Percentiles rank a stretch among this genome's conserved stretches.
phyloP scores from a whole-genome alignment of 352 stramenopile genomes.

The Phytophthora rubi region DNA sequence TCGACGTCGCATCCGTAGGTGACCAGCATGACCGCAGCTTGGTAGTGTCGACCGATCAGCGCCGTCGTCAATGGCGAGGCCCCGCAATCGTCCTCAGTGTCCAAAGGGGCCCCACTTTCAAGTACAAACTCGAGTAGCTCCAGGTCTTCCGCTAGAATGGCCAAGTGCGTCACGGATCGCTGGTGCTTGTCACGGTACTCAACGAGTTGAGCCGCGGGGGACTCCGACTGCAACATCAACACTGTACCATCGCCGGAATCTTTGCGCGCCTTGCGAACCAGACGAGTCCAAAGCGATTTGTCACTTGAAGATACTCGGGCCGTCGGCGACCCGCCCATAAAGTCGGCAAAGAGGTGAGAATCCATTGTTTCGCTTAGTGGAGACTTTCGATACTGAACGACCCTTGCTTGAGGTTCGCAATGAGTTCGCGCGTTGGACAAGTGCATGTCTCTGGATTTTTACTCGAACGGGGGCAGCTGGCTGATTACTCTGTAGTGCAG shows the following conservation, averaged over 20 bases:
- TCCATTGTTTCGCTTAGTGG: neutral
- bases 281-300: constrained; percentile 25
- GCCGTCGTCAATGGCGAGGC: constrained; percentile 24
- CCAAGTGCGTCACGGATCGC: constrained; percentile 38
- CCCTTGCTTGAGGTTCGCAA: neutral
- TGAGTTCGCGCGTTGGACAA: constrained; percentile 14
- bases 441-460: constrained; percentile 30
- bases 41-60: constrained; percentile 21
- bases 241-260: constrained; percentile 2
- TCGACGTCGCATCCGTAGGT: constrained; percentile 37
- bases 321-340: constrained; percentile 27
- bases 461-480: neutral
- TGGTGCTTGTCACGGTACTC: constrained; percentile 29
- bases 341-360: constrained; percentile 22
- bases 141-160: constrained; percentile 25
- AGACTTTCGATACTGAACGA: constrained; percentile 18
- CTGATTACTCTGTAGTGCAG: constrained; percentile 16
- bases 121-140: constrained; percentile 39
- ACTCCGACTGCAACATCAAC: constrained; percentile 5
- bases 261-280: constrained; percentile 7
- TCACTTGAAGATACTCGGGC: constrained; percentile 14
- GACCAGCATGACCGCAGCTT: constrained; percentile 32
- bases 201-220: constrained; percentile 8
- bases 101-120: constrained; percentile 21
- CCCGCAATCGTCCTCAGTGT: constrained; percentile 19